Conservation (phyloP, 2,329 filamentous ascomycete species). For the Aspergillus pseudoterreus region DNA sequence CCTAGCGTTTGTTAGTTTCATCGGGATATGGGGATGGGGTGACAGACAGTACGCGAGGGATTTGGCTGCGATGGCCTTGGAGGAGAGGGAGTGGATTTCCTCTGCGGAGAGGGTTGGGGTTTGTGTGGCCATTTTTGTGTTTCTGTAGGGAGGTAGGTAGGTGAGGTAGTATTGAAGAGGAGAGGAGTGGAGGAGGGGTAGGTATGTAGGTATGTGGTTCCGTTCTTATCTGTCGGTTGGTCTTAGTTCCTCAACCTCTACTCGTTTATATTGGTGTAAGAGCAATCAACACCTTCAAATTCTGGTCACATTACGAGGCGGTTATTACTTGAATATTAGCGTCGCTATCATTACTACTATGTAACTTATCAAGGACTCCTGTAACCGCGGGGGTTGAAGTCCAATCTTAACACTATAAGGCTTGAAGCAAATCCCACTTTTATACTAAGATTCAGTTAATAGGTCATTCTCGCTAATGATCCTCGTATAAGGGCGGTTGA, state of each 20-base stretch:
- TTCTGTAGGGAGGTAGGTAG: not conserved
- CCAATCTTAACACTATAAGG: too few species aligned
- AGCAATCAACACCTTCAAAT: not conserved
- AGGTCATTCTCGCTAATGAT: too few species aligned
- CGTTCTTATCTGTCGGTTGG: not conserved
- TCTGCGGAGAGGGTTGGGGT: conserved; percentile 48
- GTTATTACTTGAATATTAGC: too few species aligned
- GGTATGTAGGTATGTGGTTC: not conserved
- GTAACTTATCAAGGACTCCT: too few species aligned
- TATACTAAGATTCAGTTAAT: too few species aligned
- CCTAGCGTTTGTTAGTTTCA: conserved; percentile 37
- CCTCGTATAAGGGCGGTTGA: too few species aligned
- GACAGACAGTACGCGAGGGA: conserved; percentile 71
- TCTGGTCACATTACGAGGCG: not conserved
- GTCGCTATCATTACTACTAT: too few species aligned
- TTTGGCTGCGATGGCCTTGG: conserved; percentile 67
- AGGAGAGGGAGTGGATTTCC: conserved; percentile 64
- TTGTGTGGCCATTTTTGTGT: conserved; percentile 17
- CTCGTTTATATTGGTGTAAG: too few species aligned
- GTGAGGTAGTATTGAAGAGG: not conserved
- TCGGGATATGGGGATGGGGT: not conserved
- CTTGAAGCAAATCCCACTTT: too few species aligned
- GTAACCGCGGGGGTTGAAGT: too few species aligned
- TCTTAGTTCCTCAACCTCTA: not conserved
- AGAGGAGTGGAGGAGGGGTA: not conserved